Evolutionary conservation across 768 basidiomycete species (phyloP).

Genomic region (Tricholoma terreum): DNA sequence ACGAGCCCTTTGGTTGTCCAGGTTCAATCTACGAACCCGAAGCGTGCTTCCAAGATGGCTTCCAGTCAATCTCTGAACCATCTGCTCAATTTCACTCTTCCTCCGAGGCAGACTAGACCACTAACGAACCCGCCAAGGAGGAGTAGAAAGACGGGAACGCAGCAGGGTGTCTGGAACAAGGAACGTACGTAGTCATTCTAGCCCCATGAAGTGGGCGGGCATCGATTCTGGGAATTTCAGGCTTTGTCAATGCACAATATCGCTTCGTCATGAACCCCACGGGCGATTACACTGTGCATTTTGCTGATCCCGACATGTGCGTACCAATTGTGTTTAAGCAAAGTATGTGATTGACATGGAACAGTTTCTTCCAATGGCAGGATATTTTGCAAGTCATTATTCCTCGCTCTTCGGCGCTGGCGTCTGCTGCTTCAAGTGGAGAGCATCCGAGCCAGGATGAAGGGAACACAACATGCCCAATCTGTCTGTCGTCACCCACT

Average conservation of each 20-base stretch:
- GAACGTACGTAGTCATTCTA: slow-evolving; percentile 64
- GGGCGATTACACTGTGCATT: slow-evolving; percentile 91
- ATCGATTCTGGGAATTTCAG: slow-evolving; percentile 36
- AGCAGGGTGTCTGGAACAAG: slow-evolving; percentile 79
- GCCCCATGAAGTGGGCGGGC: slow-evolving; percentile 2
- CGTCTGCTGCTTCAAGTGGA: slow-evolving; percentile 53
- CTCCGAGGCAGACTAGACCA: slow-evolving; percentile 74
- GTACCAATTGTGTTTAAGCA: slow-evolving; percentile 20
- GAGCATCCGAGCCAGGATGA: slow-evolving; percentile 46
- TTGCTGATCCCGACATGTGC: slow-evolving; percentile 96
- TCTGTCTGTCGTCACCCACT: slow-evolving; percentile 88
- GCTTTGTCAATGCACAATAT: slow-evolving; percentile 95
- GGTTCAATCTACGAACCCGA: slow-evolving; percentile 37
- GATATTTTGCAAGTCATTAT: slow-evolving; percentile 95
- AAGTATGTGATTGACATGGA: background rate
- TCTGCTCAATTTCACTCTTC: slow-evolving; percentile 91
- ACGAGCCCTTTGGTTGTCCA: slow-evolving; percentile 33
- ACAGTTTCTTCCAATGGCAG: slow-evolving; percentile 92
- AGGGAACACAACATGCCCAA: slow-evolving; percentile 81
- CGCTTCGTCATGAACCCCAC: slow-evolving; percentile 93
- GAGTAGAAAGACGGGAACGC: slow-evolving; percentile 63
- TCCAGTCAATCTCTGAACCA: slow-evolving; percentile 69
- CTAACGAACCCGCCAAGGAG: slow-evolving; percentile 62
- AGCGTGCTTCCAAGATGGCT: slow-evolving; percentile 67
- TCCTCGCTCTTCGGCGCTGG: slow-evolving; percentile 74